phyloP scores from a whole-genome alignment of 1,284 basidiomycete species.

The Cystobasidium sp. region DNA sequence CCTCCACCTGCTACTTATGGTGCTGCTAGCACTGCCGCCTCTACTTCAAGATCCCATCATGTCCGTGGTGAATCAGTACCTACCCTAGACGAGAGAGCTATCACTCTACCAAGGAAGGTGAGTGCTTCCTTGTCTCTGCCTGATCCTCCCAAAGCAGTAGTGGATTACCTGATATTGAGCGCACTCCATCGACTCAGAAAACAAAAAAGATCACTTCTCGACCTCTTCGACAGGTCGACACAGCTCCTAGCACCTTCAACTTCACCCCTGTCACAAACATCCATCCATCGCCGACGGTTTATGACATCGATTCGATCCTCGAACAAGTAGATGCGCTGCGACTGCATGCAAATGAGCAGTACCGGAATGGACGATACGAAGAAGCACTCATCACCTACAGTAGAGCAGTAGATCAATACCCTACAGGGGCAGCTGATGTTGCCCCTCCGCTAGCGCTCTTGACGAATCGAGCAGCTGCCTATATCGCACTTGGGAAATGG shows the following conservation, averaged over 20 bases:
- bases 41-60: no score
- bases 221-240: not conserved
- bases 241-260: conserved; percentile 22
- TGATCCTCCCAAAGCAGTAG: no score
- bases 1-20: not conserved
- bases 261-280: conserved; percentile 18
- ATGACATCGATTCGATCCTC: not conserved
- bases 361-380: conserved; percentile 5
- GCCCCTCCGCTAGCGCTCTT: conserved; percentile 31
- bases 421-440: conserved; percentile 1
- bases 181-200: no score
- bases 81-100: no score
- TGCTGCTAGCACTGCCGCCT: no score
- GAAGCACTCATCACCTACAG: conserved; percentile 7
- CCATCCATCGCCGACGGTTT: not conserved
- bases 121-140: no score
- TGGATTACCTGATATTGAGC: no score
- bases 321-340: conserved; percentile 7
- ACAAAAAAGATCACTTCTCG: no score
- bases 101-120: no score
- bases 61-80: no score
- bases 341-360: conserved; percentile 12
- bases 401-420: conserved; percentile 25
- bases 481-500: conserved; percentile 33
- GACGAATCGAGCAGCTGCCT: conserved; percentile 37